Conservation (phyloP, 2,329 filamentous ascomycete genomes). For the Hypoxylon rubiginosum region DNA sequence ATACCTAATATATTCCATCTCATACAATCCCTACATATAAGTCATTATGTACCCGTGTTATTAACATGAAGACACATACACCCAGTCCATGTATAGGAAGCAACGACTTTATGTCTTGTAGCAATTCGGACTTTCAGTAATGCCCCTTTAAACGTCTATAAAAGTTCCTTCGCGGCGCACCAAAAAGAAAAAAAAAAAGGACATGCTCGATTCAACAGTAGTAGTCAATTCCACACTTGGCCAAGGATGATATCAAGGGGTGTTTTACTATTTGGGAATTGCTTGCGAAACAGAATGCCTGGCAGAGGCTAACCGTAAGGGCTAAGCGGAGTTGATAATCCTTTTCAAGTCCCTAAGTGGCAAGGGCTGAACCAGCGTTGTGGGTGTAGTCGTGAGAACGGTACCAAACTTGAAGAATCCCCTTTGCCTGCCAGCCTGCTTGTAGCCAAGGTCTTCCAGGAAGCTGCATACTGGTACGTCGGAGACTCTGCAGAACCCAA, state of each 20-base stretch:
- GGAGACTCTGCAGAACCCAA: slow-evolving; percentile 28
- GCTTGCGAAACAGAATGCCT: slow-evolving; percentile 32
- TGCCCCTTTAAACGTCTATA: background rate
- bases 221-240: slow-evolving; percentile 16
- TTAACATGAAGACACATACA: background rate
- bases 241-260: slow-evolving; percentile 30
- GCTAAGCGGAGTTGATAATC: slow-evolving; percentile 26
- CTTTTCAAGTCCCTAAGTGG: slow-evolving; percentile 24
- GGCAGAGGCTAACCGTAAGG: slow-evolving; percentile 29
- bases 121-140: background rate
- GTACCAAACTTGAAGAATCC: slow-evolving; percentile 5
- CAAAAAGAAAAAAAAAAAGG: background rate
- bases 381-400: slow-evolving; percentile 17
- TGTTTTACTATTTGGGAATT: slow-evolving; percentile 38
- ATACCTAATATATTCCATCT: background rate
- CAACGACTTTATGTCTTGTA: background rate
- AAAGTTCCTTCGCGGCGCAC: background rate
- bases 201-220: background rate
- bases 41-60: background rate
- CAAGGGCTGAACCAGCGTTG: slow-evolving; percentile 16
- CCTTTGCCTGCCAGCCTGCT: slow-evolving; percentile 7
- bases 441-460: slow-evolving; percentile 12
- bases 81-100: background rate
- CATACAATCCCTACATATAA: background rate
- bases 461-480: slow-evolving; percentile 21